phyloP scores from a whole-genome alignment of 108 stramenopile species.

The Conticribra guillardii region DNA sequence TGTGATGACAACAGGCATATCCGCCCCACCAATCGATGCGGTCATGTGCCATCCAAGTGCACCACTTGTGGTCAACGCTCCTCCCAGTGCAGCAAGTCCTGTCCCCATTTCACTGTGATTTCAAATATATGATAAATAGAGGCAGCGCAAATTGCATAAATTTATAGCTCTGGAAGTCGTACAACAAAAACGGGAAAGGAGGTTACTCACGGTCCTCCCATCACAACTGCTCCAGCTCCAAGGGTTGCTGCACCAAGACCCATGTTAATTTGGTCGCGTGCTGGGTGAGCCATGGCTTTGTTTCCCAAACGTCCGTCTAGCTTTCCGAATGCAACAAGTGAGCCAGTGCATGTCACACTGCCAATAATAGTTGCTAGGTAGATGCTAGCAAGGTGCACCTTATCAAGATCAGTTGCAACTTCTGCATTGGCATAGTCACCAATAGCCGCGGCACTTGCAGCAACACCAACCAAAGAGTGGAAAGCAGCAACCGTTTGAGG shows the following conservation, averaged over 20 bases:
- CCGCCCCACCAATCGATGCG: conserved; percentile 97
- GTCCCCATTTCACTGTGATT: conserved; percentile 57
- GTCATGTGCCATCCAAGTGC: conserved; percentile 95
- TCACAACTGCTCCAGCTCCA: conserved; percentile 85
- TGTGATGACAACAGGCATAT: conserved; percentile 99
- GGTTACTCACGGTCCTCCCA: conserved; percentile 64
- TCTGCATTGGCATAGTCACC: conserved; percentile 86
- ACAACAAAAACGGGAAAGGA: too few relatives aligned
- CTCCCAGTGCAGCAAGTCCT: conserved; percentile 82
- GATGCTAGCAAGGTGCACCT: conserved; percentile 84
- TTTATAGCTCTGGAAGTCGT: too few relatives aligned
- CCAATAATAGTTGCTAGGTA: conserved; percentile 98
- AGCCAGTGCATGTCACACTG: conserved; percentile 96
- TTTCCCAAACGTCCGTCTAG: conserved; percentile 85
- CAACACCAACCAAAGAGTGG: conserved; percentile 96
- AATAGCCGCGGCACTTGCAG: conserved; percentile 90
- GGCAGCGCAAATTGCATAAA: too few relatives aligned
- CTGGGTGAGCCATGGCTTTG: conserved; percentile 76
- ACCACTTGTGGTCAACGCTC: conserved; percentile 85
- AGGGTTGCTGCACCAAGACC: conserved; percentile 92
- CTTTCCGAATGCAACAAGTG: conserved; percentile 98
- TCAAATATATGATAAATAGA: too few relatives aligned
- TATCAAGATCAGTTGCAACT: conserved; percentile 74
- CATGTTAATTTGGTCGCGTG: conserved; percentile 91
- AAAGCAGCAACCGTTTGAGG: conserved; percentile 99